Percentiles rank a stretch among this genome's conserved stretches.
phyloP scores from a whole-genome alignment of 225 moss, liverwort and hornwort genomes.

The Physcomitrium patens region DNA sequence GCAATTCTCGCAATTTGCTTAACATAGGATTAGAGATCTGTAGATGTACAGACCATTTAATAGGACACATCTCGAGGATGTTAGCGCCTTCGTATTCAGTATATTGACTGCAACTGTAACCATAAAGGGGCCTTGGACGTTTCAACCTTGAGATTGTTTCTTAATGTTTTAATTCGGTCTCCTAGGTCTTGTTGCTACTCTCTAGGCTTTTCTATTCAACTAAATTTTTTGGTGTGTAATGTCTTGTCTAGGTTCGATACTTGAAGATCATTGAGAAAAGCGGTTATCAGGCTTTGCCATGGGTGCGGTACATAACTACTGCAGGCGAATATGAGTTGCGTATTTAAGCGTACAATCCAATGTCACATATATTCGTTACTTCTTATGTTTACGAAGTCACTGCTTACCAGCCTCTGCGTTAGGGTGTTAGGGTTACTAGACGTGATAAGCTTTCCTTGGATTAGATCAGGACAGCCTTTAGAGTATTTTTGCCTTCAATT shows the following conservation, averaged over 20 bases:
- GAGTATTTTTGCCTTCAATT: slow-evolving; percentile 27
- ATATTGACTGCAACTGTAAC: neutral
- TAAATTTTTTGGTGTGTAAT: neutral
- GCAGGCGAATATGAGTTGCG: slow-evolving; percentile 98
- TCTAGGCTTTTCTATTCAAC: neutral
- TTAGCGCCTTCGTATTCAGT: slow-evolving; percentile 10
- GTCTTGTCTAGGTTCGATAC: slow-evolving; percentile 74
- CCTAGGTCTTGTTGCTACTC: slow-evolving; percentile 12
- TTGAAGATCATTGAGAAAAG: slow-evolving; percentile 98
- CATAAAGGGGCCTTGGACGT: neutral
- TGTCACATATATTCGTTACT: slow-evolving; percentile 36
- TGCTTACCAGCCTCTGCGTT: slow-evolving; percentile 31
- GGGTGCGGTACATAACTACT: slow-evolving; percentile 98
- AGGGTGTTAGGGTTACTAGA: slow-evolving; percentile 23
- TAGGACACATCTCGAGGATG: slow-evolving; percentile 2
- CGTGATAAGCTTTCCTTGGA: slow-evolving; percentile 31
- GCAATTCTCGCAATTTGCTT: neutral
- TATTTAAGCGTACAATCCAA: slow-evolving; percentile 57
- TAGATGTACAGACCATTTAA: neutral
- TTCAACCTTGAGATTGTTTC: neutral
- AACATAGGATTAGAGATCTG: slow-evolving; percentile 11
- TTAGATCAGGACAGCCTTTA: slow-evolving; percentile 28
- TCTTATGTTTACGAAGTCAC: slow-evolving; percentile 8
- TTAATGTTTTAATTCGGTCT: slow-evolving; percentile 16
- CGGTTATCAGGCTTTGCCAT: slow-evolving; percentile 96